These are phyloP conservation scores for Trichosporon inkin DNA, from an alignment of 1,284 basidiomycete genomes.

Conservation along the genomic window DNA sequence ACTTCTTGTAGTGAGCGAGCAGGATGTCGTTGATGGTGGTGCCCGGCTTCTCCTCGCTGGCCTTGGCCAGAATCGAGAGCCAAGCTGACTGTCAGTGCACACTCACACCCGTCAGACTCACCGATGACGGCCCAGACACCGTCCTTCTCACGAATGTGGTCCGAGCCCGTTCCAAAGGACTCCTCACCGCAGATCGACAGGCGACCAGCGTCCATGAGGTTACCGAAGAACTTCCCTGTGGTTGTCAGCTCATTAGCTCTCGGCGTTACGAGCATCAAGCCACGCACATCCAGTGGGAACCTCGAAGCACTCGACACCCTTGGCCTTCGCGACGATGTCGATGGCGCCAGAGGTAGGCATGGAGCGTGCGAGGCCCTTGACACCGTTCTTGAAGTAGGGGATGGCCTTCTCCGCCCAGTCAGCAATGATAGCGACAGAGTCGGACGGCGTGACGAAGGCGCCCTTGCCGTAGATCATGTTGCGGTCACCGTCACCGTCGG, in stretches of 20 bases:
- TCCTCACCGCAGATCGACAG: slow-evolving; percentile 98
- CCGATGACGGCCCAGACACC: slow-evolving; percentile 95
- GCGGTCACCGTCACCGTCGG: slow-evolving; percentile 94
- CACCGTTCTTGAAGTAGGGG: slow-evolving; percentile 88
- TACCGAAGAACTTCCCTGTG: slow-evolving; percentile 98
- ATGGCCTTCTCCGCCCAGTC: slow-evolving; percentile 90
- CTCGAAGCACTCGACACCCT: slow-evolving; percentile 90
- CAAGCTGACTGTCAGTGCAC: slow-evolving; percentile 61
- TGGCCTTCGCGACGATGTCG: slow-evolving; percentile 91
- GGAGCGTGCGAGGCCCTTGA: slow-evolving; percentile 90
- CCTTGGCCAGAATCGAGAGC: slow-evolving; percentile 93
- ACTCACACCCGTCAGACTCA: slow-evolving; percentile 43
- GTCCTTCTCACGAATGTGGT: slow-evolving; percentile 99
- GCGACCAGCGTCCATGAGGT: slow-evolving; percentile 96
- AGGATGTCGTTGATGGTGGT: slow-evolving; percentile 87
- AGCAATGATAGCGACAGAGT: slow-evolving; percentile 97
- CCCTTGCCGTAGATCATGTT: slow-evolving; percentile 99
- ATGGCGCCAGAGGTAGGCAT: slow-evolving; percentile 98
- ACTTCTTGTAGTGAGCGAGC: slow-evolving; percentile 79
- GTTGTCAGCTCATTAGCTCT: slow-evolving; percentile 17
- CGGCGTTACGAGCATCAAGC: neutral
- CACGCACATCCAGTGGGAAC: slow-evolving; percentile 79
- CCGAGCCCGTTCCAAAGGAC: slow-evolving; percentile 98
- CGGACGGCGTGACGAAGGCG: slow-evolving; percentile 95
- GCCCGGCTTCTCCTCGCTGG: slow-evolving; percentile 72